phyloP scores from a whole-genome alignment of 225 moss, liverwort and hornwort species.

The Thuidium tamariscinum region DNA sequence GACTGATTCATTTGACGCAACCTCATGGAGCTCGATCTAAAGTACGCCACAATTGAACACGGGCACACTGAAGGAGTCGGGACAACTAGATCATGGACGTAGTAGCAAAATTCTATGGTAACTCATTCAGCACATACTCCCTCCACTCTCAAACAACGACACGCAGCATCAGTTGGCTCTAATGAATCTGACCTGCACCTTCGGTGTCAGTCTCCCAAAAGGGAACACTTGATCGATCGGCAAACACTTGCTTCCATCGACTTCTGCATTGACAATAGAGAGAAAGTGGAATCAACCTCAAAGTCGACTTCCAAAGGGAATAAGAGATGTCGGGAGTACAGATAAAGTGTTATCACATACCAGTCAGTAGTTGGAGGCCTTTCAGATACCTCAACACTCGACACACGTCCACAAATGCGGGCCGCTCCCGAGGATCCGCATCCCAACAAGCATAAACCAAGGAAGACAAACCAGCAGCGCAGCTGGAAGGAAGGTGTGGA shows the following conservation, averaged over 20 bases:
- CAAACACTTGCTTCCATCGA: neutral
- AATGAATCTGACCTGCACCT: neutral
- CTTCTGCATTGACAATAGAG: neutral
- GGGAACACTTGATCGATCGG: neutral
- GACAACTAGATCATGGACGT: neutral
- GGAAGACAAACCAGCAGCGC: neutral
- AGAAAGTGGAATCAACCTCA: neutral
- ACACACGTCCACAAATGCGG: neutral
- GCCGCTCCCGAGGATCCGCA: neutral
- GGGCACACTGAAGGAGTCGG: neutral
- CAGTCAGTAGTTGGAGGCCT: neutral
- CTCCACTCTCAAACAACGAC: neutral
- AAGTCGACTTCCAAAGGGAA: neutral
- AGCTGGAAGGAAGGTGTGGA: neutral
- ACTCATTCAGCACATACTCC: too few species aligned
- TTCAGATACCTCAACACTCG: slow-evolving; percentile 7
- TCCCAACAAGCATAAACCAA: neutral
- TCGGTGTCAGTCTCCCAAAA: neutral
- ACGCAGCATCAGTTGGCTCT: too few species aligned
- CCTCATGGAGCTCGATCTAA: neutral
- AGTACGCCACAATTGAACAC: neutral
- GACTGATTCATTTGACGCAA: neutral
- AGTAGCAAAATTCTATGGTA: too few species aligned
- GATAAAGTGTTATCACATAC: neutral
- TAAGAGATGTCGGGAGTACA: too few species aligned